Base-by-base conservation (phyloP, 805 yeast genomes). In the Kuraishia hungarica region DNA sequence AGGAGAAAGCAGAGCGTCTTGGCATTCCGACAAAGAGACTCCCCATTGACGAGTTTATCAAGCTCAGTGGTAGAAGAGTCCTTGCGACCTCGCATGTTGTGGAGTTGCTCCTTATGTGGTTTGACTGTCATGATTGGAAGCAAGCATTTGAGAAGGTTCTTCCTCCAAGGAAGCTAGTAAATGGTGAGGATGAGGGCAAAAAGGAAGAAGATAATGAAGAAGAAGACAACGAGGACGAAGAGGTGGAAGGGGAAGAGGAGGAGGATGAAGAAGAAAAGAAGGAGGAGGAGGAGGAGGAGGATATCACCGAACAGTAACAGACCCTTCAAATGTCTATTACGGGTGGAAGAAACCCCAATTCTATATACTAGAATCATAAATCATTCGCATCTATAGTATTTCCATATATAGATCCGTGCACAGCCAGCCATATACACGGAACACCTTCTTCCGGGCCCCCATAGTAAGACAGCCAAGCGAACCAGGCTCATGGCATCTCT, bases 1-100 rank as follows among this genome's bases (percentile, higher is more conserved):
- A 81, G 51, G 78, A 87, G 59, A 94, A 92, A 68, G 98, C 98
- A 0, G 78, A 83, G 60, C 72, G 76, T 56, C 70, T 88, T 60
- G 90, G 92, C 0, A 75, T 93, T 20, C 67, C 75, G 48, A 88
- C 94, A 1, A 92, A 84, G 23, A 79, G 89, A 63, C 76, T 93
- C 53, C 99, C 99, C 4, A 89, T 93, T 55, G 96, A 85, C 55
- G 89, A 90, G 68, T 89, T 76, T 64, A 87, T 94, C 56, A 81
- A 84, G 60, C 71, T 94, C 53, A 84, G 88, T 57, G 97, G 98
- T 1, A 79, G 98, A 61, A 82, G 83, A 59, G 98, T 93, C 2
- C 74, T 94, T 57, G 96, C 98, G 0, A 92, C 97, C 0, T 87
- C 96, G 35, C 98, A 93, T 67, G 98, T 94, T n/a, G 87, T 89